Conservation (phyloP, 2,329 filamentous ascomycete species). For the Xylariaceae sp. region DNA sequence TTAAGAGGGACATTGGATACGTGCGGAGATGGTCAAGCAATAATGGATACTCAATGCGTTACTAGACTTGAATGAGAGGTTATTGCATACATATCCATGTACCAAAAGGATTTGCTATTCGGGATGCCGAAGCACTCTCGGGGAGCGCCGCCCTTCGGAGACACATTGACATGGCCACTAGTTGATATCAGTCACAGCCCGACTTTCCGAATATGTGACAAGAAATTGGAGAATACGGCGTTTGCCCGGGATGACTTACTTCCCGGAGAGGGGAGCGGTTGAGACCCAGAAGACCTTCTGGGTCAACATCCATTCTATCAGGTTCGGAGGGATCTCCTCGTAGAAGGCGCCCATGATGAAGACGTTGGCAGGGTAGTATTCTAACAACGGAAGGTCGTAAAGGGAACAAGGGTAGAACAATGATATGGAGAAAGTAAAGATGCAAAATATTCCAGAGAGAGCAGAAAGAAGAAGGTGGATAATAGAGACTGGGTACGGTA, state of each 20-base stretch:
- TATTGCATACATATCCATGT: slow-evolving; percentile 54
- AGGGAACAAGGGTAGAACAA: too few species aligned
- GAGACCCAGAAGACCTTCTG: slow-evolving; percentile 74
- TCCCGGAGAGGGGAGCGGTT: slow-evolving; percentile 57
- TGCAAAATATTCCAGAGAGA: too few species aligned
- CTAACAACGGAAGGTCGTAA: background rate
- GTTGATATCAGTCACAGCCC: background rate
- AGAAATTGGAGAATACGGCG: background rate
- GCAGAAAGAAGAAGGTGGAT: too few species aligned
- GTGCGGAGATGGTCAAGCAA: background rate
- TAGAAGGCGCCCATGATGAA: slow-evolving; percentile 30
- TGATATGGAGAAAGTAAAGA: too few species aligned
- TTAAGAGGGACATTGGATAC: background rate
- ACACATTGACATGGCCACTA: slow-evolving; percentile 64
- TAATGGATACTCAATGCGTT: too few species aligned
- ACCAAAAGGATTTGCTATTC: slow-evolving; percentile 39
- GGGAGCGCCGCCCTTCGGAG: slow-evolving; percentile 65
- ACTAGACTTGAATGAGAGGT: background rate
- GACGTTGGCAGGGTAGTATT: background rate
- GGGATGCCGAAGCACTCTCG: slow-evolving; percentile 41
- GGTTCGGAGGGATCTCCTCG: slow-evolving; percentile 32
- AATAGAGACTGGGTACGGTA: too few species aligned
- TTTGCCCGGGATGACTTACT: slow-evolving; percentile 9
- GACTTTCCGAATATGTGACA: background rate
- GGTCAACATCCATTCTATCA: slow-evolving; percentile 57